These are phyloP conservation scores for Coniella vitis DNA, from an alignment of 2,329 filamentous ascomycete genomes.

Conservation along the genomic window DNA sequence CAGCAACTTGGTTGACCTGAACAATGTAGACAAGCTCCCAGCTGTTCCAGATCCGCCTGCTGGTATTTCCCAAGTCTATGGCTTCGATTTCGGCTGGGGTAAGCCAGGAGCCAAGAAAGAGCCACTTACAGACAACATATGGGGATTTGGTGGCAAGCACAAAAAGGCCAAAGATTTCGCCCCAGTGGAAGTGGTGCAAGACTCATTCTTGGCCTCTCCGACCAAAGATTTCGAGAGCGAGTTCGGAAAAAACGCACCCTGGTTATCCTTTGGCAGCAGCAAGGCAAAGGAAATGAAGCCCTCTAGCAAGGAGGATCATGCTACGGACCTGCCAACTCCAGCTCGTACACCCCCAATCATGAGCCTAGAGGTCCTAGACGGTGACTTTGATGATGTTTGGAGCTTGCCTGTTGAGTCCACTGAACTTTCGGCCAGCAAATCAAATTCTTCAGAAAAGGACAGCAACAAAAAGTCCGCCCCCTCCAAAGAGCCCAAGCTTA, in stretches of 20 bases:
- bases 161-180: conserved; percentile 48
- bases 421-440: conserved; percentile 24
- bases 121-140: conserved; percentile 32
- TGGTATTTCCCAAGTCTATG: conserved; percentile 19
- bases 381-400: conserved; percentile 28
- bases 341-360: conserved; percentile 41
- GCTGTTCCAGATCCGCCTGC: conserved; percentile 4
- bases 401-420: conserved; percentile 24
- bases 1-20: conserved; percentile 12
- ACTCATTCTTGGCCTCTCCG: conserved; percentile 39
- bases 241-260: conserved; percentile 28
- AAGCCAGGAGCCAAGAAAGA: conserved; percentile 29
- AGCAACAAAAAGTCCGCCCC: conserved; percentile 21
- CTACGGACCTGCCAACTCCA: conserved; percentile 36
- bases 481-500: conserved; percentile 36
- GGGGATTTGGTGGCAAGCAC: conserved; percentile 38
- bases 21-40: conserved; percentile 15
- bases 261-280: conserved; percentile 36
- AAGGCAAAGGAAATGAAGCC: conserved; percentile 36
- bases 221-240: conserved; percentile 35
- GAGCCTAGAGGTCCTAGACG: conserved; percentile 37
- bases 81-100: conserved; percentile 26
- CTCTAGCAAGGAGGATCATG: conserved; percentile 29
- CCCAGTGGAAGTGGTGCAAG: conserved; percentile 36
- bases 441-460: conserved; percentile 33